Evolutionary conservation across 768 basidiomycete species (phyloP).

Genomic region (Pulveroboletus sp.): DNA sequence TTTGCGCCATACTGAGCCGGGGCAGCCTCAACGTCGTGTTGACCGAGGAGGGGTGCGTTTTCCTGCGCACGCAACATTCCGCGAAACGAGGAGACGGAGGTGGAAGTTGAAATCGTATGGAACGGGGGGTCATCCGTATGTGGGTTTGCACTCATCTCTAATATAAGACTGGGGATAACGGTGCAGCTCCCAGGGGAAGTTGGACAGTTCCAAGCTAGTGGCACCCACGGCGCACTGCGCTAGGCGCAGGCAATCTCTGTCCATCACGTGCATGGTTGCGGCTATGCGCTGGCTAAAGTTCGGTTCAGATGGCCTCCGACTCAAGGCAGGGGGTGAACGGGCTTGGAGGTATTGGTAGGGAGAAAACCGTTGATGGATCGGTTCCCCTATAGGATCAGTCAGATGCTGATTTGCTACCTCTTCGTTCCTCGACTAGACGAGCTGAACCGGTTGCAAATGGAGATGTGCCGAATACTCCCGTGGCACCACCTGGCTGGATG

Average conservation of each 20-base stretch:
- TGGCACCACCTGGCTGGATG: too few relatives aligned
- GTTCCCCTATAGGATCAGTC: too few relatives aligned
- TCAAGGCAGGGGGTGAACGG: too few relatives aligned
- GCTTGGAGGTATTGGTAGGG: too few relatives aligned
- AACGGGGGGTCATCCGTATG: conserved; percentile 8
- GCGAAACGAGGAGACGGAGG: conserved; percentile 25
- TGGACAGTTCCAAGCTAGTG: background rate
- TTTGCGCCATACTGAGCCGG: conserved; percentile 17
- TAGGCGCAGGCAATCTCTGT: too few relatives aligned
- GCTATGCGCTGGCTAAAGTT: too few relatives aligned
- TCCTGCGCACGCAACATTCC: conserved; percentile 22
- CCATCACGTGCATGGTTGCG: too few relatives aligned
- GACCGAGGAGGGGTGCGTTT: conserved; percentile 20
- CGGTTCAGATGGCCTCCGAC: too few relatives aligned
- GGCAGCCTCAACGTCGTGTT: conserved; percentile 26
- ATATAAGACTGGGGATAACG: background rate
- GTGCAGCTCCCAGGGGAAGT: background rate
- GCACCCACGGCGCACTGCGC: too few relatives aligned
- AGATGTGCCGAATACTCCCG: background rate
- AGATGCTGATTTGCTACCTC: too few relatives aligned
- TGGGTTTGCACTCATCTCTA: conserved; percentile 11
- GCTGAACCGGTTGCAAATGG: background rate
- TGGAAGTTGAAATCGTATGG: conserved; percentile 24
- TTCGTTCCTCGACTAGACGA: too few relatives aligned
- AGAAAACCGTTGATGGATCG: too few relatives aligned